Evolutionary conservation across 2,329 filamentous ascomycete genomes (phyloP).

Genomic region (Stachybotrys elegans): DNA sequence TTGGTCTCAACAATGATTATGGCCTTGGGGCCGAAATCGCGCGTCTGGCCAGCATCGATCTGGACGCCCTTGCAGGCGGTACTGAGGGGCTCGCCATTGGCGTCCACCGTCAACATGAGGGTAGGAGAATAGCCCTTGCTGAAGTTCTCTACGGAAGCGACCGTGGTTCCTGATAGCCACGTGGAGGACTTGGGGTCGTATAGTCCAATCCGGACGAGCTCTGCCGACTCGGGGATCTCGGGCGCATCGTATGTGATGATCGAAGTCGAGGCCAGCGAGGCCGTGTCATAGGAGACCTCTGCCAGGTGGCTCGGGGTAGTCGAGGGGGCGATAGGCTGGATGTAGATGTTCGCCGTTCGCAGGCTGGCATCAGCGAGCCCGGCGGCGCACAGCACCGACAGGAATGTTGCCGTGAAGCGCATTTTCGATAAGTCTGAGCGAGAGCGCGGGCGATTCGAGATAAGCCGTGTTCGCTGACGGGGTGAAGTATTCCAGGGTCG

Average conservation of each 20-base stretch:
- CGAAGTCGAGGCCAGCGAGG: slow-evolving; percentile 36
- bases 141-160: slow-evolving; percentile 53
- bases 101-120: slow-evolving; percentile 47
- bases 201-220: slow-evolving; percentile 53
- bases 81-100: slow-evolving; percentile 39
- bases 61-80: slow-evolving; percentile 49
- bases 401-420: slow-evolving; percentile 32
- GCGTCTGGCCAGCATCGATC: slow-evolving; percentile 59
- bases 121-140: slow-evolving; percentile 56
- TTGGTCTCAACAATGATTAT: slow-evolving; percentile 39
- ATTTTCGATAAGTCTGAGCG: too few relatives aligned
- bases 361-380: slow-evolving; percentile 32
- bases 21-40: slow-evolving; percentile 60
- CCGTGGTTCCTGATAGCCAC: slow-evolving; percentile 53
- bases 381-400: slow-evolving; percentile 38
- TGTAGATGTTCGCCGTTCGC: slow-evolving; percentile 46
- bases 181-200: slow-evolving; percentile 41
- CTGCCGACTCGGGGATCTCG: slow-evolving; percentile 38
- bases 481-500: too few relatives aligned
- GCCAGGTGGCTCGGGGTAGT: slow-evolving; percentile 42
- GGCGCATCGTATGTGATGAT: slow-evolving; percentile 53
- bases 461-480: too few relatives aligned
- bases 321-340: slow-evolving; percentile 42
- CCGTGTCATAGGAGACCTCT: slow-evolving; percentile 49
- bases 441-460: too few relatives aligned